Conservation (phyloP, 345 rosid genomes). For the Gynandropsis gynandra region DNA sequence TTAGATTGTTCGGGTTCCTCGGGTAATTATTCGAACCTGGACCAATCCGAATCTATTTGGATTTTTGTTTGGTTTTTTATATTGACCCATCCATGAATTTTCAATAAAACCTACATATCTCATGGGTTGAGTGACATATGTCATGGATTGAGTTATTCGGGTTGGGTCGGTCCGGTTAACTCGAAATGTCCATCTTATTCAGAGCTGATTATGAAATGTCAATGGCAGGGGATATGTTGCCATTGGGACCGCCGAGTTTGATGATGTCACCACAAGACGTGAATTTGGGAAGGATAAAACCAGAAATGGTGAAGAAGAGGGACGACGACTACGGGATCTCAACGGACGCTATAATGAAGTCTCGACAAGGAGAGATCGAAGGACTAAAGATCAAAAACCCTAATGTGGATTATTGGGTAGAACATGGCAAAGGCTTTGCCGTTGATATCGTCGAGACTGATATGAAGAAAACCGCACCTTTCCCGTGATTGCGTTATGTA, state of each 20-base stretch:
- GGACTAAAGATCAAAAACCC: slow-evolving; percentile 53
- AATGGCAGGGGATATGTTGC: slow-evolving; percentile 38
- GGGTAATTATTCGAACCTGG: too few relatives aligned
- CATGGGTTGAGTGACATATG: too few relatives aligned
- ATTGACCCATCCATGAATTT: too few relatives aligned
- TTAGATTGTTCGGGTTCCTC: too few relatives aligned
- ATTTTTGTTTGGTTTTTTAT: too few relatives aligned
- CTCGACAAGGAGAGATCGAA: slow-evolving; percentile 35
- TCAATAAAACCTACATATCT: too few relatives aligned
- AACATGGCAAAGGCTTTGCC: slow-evolving; percentile 56
- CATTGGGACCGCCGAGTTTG: slow-evolving; percentile 48
- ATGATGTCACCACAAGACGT: slow-evolving; percentile 78
- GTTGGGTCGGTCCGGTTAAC: too few relatives aligned
- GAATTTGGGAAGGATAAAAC: slow-evolving; percentile 43
- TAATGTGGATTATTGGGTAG: slow-evolving; percentile 67
- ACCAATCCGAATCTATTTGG: too few relatives aligned
- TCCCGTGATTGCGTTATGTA: too few relatives aligned
- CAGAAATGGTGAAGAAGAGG: slow-evolving; percentile 38
- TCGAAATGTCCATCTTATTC: too few relatives aligned
- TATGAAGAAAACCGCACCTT: slow-evolving; percentile 47
- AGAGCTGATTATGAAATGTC: too few relatives aligned
- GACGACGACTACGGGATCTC: slow-evolving; percentile 45
- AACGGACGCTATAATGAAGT: slow-evolving; percentile 28
- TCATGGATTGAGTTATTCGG: too few relatives aligned
- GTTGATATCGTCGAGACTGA: slow-evolving; percentile 35